Base-by-base conservation (phyloP, 768 basidiomycete genomes). In the Pisolithus microcarpus region DNA sequence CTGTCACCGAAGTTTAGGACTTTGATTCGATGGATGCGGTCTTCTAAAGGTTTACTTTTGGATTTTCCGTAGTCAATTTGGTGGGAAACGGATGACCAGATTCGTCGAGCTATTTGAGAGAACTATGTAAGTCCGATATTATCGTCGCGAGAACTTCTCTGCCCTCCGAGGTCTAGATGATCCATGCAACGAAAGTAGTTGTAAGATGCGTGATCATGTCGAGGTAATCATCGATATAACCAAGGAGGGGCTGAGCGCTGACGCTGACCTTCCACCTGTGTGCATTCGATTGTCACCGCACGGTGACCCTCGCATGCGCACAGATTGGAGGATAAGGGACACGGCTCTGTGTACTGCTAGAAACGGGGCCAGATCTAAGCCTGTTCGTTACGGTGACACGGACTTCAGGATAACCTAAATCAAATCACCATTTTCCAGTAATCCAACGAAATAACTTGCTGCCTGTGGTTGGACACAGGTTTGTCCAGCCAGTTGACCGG, bases 381-480 rank as follows among this genome's bases (percentile, higher is more conserved):
- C 31, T 5, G 45, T 15, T 34, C 11, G 34, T 34, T 11, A 15
- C 13, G 13, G 13, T 13, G 34, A 34, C 13, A 11, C 10, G 1
- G 3, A 30, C 30, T 40, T 5, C 18, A 7, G 15, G 7, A 2
- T 6, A n/a, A 19, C 26, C 21, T 47, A 36, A 47, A 5, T 24
- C 15, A 8, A 19, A n/a, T 39, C 19, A 39, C 5, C 31, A 4
- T 34, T 34, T 34, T 31, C 6, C 49, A 72, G 71, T 63, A 13
- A 42, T 71, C 7, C 53, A 52, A 7, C 50, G 50, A 2, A 57
- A 45, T 2, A 58, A 69, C 16, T 50, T 78, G 0, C 77, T 76
- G 4, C 53, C 60, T 16, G 43, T 9, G 63, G 64, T 2, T 67
- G 58, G 68, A 44, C 48, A 2, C 48, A 56, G 9, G 60, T 56